Evolutionary conservation across 768 basidiomycete genomes (phyloP), one percentile per base, ranked within the genome.

Genomic region (Chalciporus chontae): DNA sequence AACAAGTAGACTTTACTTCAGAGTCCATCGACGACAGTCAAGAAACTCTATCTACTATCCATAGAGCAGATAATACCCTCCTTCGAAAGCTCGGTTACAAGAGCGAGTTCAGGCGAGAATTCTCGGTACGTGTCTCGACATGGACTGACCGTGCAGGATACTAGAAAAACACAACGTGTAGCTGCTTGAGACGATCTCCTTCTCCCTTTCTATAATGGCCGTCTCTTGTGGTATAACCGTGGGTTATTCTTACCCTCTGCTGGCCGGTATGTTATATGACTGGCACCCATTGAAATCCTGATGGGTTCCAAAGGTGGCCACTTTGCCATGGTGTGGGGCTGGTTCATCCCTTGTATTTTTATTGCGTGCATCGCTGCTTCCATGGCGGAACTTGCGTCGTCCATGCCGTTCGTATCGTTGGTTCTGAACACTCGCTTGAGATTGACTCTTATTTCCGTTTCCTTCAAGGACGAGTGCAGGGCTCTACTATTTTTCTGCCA

Each of bases 401-500:
- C 58, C 14, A 59, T 59, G 58, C 58, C 58, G 57, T 59, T 24
- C 29, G 56, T 57, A 13, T 15, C 40, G 21, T 26, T 31, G 17
- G 21, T 19, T 50, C 34, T 15, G n/a, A 31, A 39, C 29, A 11
- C 8, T 14, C 17, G 5, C 21, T 23, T 31, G 9, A 19, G 34
- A 44, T 11, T 32, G 7, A 29, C 19, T 21, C 17, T 9, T 29
- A 11, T 37, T n/a, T n/a, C n/a, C n/a, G 19, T 14, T 43, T 23
- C 23, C 24, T 18, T 9, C 43, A 38, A 52, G 59, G 37, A 64
- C 62, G 37, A 63, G 59, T 27, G 59, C 62, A 11, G 62, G 61
- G n/a, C 45, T 64, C 14, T 65, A 63, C 19, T 62, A 64, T 43
- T 65, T 64, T 15, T 60, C 60, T 23, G 62, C 63, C 8, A 62